Evolutionary conservation across 2,329 filamentous ascomycete genomes (phyloP), one percentile per base, ranked within the genome.

Genomic region (Scedosporium boydii): DNA sequence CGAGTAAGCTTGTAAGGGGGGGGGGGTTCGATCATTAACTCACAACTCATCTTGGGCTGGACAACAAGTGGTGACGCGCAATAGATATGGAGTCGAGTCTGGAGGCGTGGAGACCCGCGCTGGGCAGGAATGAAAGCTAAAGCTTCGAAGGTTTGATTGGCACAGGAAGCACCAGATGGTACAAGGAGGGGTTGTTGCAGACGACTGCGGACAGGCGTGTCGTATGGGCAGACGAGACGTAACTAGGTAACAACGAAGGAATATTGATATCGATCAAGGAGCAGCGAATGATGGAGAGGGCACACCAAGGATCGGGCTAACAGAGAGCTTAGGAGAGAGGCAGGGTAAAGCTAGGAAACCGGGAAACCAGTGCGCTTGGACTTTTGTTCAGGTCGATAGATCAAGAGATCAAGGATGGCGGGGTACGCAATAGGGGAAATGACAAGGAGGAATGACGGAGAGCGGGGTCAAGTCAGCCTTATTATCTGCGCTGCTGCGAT

Each of bases 31-130:
- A 23, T 48, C 44, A 38, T 48, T 59, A 18, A 75, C 75, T 75
- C 69, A 77, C 75, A 76, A 67, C 74, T 76, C 75, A 77, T 77
- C 62, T 70, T 69, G 66, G 58, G 58, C 63, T 41, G 60, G 56
- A 53, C 3, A 38, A 21, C 10, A 23, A 26, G 27, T 38, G 59
- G 29, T 21, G 59, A 59, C 48, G 41, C 55, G 14, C n/a, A 60
- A n/a, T 62, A 55, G 55, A 56, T 48, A 29, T 27, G 46, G 51
- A 27, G 18, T 26, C 23, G 12, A 23, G 12, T 23, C 6, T 14
- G 51, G 51, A 23, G 23, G 51, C 18, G 51, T 55, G 18, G 51
- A 27, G 51, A 23, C 51, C 23, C 7, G 23, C 51, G 51, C 51
- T 55, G 51, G 51, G 51, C 23, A 23, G 51, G 23, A 55, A 55